These are phyloP conservation scores for Pichia sp. DNA, from an alignment of 1,139 yeast genomes.

Conservation along the genomic window DNA sequence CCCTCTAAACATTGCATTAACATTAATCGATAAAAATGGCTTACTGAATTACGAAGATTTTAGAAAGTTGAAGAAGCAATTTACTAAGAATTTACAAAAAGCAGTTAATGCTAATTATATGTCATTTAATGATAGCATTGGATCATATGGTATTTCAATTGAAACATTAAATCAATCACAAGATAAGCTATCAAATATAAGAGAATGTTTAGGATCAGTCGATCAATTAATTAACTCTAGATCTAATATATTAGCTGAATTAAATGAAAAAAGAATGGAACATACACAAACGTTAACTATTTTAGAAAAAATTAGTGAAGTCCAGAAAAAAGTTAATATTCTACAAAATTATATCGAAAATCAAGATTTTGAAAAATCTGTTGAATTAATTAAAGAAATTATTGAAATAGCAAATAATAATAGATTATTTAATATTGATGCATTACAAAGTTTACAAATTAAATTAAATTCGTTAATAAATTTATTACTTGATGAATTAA, in stretches of 20 bases:
- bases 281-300: slow-evolving; percentile 68
- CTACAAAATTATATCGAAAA: slow-evolving; percentile 62
- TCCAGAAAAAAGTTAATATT: slow-evolving; percentile 53
- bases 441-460: slow-evolving; percentile 49
- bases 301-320: slow-evolving; percentile 59
- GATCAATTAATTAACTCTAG: slow-evolving; percentile 24
- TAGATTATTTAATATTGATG: slow-evolving; percentile 39
- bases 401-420: slow-evolving; percentile 50
- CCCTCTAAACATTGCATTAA: slow-evolving; percentile 78
- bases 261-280: slow-evolving; percentile 56
- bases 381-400: slow-evolving; percentile 30
- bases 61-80: slow-evolving; percentile 43
- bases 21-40: slow-evolving; percentile 77
- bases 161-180: slow-evolving; percentile 54
- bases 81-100: slow-evolving; percentile 51
- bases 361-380: slow-evolving; percentile 66
- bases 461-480: slow-evolving; percentile 61
- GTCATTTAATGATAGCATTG: slow-evolving; percentile 76
- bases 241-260: slow-evolving; percentile 51
- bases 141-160: slow-evolving; percentile 62
- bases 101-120: slow-evolving; percentile 84
- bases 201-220: slow-evolving; percentile 40
- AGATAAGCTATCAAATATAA: slow-evolving; percentile 44
- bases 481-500: slow-evolving; percentile 60
- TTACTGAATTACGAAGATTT: slow-evolving; percentile 55